These are phyloP conservation scores for Lepidium aucheri DNA, from an alignment of 345 rosid species.

Conservation along the genomic window DNA sequence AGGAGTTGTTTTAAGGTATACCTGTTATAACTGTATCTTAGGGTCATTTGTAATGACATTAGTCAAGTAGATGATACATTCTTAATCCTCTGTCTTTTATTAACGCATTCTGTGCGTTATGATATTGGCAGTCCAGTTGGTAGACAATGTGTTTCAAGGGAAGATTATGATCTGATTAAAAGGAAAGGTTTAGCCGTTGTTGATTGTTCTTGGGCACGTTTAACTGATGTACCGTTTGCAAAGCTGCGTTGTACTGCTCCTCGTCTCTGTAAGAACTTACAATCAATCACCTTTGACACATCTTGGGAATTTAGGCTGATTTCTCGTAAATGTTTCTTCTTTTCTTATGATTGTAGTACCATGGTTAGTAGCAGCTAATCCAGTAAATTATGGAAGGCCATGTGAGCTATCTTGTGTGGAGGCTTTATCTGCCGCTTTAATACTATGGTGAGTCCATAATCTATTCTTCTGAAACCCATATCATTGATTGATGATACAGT, in stretches of 20 bases:
- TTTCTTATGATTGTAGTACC: slow-evolving; percentile 54
- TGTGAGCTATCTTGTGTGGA: slow-evolving; percentile 92
- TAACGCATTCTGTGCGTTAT: background rate
- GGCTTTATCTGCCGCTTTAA: slow-evolving; percentile 87
- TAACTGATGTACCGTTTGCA: slow-evolving; percentile 86
- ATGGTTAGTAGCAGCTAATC: slow-evolving; percentile 99
- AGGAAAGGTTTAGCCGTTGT: slow-evolving; percentile 93
- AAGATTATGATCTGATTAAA: slow-evolving; percentile 65
- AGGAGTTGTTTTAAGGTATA: slow-evolving; percentile 81
- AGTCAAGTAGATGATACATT: background rate
- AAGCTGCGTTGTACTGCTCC: slow-evolving; percentile 90
- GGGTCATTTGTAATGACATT: background rate
- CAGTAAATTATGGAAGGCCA: slow-evolving; percentile 94
- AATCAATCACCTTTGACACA: background rate
- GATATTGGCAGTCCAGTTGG: slow-evolving; percentile 76
- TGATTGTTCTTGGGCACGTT: slow-evolving; percentile 97
- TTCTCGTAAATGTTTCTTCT: background rate
- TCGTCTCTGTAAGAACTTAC: slow-evolving; percentile 64
- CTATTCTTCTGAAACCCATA: background rate
- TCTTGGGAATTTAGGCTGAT: background rate
- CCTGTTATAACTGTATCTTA: background rate
- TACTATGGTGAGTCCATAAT: slow-evolving; percentile 54
- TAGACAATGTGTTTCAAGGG: slow-evolving; percentile 74
- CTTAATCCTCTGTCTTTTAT: background rate
- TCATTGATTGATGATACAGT: background rate